Conservation (phyloP, 305 asterid genomes). For the Rubia peregrina region DNA sequence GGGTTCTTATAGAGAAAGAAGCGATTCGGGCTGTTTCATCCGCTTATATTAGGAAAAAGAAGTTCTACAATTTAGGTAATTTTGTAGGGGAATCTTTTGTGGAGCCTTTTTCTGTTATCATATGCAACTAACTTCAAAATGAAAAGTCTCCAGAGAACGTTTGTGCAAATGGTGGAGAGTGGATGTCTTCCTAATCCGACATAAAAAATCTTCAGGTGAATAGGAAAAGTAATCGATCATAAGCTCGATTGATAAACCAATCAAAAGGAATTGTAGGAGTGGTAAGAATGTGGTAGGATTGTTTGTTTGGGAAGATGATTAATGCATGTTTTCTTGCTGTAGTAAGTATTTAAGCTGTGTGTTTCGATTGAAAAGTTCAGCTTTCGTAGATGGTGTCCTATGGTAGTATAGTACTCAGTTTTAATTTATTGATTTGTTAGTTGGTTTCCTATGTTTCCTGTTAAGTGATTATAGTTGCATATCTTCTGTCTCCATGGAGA, state of each 20-base stretch:
- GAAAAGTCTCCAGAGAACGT: conserved; percentile 85
- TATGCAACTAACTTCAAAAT: conserved; percentile 85
- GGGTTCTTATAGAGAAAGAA: conserved; percentile 82
- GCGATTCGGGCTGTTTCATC: conserved; percentile 63
- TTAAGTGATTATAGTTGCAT: conserved; percentile 14
- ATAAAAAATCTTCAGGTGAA: background rate
- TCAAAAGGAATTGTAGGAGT: background rate
- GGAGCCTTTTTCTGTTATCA: conserved; percentile 76
- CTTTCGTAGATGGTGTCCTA: background rate
- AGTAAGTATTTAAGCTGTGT: background rate
- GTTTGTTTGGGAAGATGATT: background rate
- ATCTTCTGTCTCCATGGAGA: no score
- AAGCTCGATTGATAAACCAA: background rate
- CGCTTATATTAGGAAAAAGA: conserved; percentile 60
- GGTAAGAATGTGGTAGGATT: background rate
- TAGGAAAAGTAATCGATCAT: background rate
- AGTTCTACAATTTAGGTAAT: conserved; percentile 56
- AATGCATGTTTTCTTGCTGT: background rate
- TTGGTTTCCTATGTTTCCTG: no score
- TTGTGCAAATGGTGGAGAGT: conserved; percentile 16
- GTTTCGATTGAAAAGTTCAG: background rate
- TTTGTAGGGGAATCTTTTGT: conserved; percentile 83
- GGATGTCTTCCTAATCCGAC: conserved; percentile 70
- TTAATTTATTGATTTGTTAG: no score
- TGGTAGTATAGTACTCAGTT: no score